Percentiles rank a stretch among this genome's conserved stretches.
These are phyloP conservation scores for Penicillium antarcticum DNA, from an alignment of 495 filamentous ascomycete species.

Conservation along the genomic window DNA sequence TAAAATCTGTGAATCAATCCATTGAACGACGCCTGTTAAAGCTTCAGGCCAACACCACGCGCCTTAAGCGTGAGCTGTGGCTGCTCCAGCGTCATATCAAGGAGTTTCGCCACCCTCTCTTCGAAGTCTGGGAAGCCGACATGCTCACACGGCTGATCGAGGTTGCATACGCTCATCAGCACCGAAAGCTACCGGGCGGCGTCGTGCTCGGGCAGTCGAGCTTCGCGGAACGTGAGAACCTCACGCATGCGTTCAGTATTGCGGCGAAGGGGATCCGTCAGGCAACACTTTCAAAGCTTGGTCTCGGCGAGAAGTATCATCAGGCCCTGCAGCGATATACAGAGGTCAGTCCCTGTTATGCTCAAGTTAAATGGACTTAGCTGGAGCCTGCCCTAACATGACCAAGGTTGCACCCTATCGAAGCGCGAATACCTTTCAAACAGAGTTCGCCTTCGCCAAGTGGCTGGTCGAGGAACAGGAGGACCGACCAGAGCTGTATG, in stretches of 20 bases:
- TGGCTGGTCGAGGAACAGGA: conserved; percentile 31
- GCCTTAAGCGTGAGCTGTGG: conserved; percentile 26
- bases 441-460: conserved; percentile 31
- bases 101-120: conserved; percentile 25
- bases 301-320: conserved; percentile 25
- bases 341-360: conserved; percentile 20
- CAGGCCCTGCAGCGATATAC: conserved; percentile 30
- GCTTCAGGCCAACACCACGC: conserved; percentile 16
- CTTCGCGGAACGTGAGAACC: conserved; percentile 15
- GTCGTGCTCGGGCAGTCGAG: conserved; percentile 15
- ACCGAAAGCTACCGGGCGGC: conserved; percentile 20
- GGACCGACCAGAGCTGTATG: conserved; percentile 19
- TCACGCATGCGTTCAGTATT: conserved; percentile 22
- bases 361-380: not conserved
- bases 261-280: conserved; percentile 26
- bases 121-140: conserved; percentile 38
- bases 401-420: conserved; percentile 32
- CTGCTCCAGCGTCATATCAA: conserved; percentile 29
- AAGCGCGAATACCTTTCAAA: conserved; percentile 29
- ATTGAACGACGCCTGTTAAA: conserved; percentile 19
- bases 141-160: conserved; percentile 38
- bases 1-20: conserved; percentile 22
- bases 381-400: conserved; percentile 8
- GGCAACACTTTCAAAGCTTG: conserved; percentile 22
- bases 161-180: conserved; percentile 26